phyloP scores from a whole-genome alignment of 1,284 basidiomycete genomes.

The Lignosus rhinocerotis region DNA sequence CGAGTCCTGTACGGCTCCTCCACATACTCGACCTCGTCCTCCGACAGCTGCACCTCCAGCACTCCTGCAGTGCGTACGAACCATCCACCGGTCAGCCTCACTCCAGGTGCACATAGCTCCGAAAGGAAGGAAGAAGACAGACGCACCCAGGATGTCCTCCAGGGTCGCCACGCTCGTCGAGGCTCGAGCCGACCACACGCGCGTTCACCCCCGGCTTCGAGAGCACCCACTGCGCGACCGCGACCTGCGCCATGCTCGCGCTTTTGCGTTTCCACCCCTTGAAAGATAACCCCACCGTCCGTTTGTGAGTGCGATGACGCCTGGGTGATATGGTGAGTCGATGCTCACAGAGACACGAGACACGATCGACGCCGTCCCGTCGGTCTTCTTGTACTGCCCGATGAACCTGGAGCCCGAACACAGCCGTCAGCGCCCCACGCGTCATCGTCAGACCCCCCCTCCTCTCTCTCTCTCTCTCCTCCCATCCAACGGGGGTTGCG shows the following conservation, averaged over 20 bases:
- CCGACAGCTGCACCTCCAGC: conserved; percentile 17
- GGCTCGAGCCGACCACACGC: conserved; percentile 43
- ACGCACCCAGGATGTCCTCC: conserved; percentile 34
- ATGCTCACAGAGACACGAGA: background rate
- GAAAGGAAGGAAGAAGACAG: conserved; percentile 24
- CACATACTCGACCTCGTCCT: conserved; percentile 23
- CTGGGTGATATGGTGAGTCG: too few species aligned
- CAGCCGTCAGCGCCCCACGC: conserved; percentile 33
- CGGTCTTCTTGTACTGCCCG: background rate
- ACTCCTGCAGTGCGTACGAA: too few species aligned
- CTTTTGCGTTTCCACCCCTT: conserved; percentile 33
- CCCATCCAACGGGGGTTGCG: too few species aligned
- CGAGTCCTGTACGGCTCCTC: conserved; percentile 24
- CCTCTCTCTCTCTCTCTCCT: too few species aligned
- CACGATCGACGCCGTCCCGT: background rate
- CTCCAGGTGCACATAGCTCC: too few species aligned
- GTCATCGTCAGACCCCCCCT: too few species aligned
- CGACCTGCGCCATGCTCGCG: conserved; percentile 32
- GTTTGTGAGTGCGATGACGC: background rate
- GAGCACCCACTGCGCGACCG: conserved; percentile 28
- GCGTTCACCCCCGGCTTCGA: conserved; percentile 32
- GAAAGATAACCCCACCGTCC: background rate
- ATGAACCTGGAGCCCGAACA: background rate
- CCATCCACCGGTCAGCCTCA: too few species aligned
- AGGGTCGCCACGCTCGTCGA: conserved; percentile 37